Evolutionary conservation across 345 rosid species (phyloP).

Genomic region (Eucalyptus pauciflora): DNA sequence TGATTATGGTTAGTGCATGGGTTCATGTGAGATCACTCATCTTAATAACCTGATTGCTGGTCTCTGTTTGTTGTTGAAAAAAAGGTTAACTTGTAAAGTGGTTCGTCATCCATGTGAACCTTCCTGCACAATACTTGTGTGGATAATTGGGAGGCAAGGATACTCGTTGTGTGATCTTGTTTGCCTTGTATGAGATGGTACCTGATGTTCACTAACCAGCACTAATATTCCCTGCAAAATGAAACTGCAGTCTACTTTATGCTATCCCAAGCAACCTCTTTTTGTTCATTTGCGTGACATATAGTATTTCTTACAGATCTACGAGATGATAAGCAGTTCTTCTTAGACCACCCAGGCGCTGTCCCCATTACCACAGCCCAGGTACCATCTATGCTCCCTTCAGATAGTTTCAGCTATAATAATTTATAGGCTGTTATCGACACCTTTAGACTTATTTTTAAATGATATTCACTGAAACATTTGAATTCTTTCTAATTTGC

Average conservation of each 20-base stretch:
- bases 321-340: constrained; percentile 66
- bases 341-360: constrained; percentile 68
- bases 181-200: not conserved
- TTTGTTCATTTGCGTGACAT: not conserved
- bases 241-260: not conserved
- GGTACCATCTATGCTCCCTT: constrained; percentile 13
- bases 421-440: not conserved
- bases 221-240: not conserved
- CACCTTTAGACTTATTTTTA: not conserved
- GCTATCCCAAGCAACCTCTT: not conserved
- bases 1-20: not conserved
- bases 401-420: not conserved
- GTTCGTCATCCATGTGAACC: not conserved
- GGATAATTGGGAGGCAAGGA: not conserved
- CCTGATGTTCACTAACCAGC: not conserved
- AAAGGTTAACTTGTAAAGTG: not conserved
- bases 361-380: constrained; percentile 62
- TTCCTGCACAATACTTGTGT: not conserved
- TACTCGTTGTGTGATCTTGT: not conserved
- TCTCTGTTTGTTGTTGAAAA: not conserved
- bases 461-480: not conserved
- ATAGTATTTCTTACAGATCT: constrained; percentile 34
- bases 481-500: not conserved
- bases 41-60: not conserved
- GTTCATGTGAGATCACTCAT: not conserved